Conservation (phyloP, 371 early-diverging fungal species). For the Mucor racemosus region DNA sequence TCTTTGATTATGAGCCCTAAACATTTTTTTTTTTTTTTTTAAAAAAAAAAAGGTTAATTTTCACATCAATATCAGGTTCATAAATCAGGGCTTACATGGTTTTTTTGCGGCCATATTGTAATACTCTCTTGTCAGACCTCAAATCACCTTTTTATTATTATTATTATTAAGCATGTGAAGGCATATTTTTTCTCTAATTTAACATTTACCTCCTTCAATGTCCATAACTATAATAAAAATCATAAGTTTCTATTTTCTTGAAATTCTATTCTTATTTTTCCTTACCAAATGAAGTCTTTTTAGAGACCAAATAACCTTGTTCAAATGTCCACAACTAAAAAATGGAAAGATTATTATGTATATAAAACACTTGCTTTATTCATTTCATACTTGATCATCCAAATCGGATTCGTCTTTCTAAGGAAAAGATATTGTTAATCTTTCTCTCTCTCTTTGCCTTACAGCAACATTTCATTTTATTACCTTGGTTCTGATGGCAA, state of each 20-base stretch:
- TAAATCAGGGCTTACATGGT: constrained; percentile 23
- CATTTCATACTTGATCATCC: not conserved
- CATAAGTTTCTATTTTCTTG: not conserved
- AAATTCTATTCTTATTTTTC: not conserved
- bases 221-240: constrained; percentile 34
- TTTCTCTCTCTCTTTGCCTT: not conserved
- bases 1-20: constrained; percentile 52
- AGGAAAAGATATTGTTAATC: not conserved
- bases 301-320: constrained; percentile 39
- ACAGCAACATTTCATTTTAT: not conserved
- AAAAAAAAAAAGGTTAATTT: not conserved
- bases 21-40: too few species aligned
- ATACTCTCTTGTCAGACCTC: constrained; percentile 38
- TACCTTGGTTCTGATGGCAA: constrained; percentile 20
- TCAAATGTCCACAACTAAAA: constrained; percentile 39
- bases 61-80: not conserved
- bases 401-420: not conserved
- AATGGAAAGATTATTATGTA: not conserved
- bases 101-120: constrained; percentile 50
- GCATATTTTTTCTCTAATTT: not conserved
- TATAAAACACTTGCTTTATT: not conserved
- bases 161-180: constrained; percentile 4
- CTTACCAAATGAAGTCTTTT: constrained; percentile 40
- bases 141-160: constrained; percentile 1
- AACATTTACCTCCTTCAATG: constrained; percentile 42